A percentile compares a stretch with the other conserved stretches of the same genome.
Conservation (phyloP, 2,329 filamentous ascomycete genomes). For the Diplodia intermedia region DNA sequence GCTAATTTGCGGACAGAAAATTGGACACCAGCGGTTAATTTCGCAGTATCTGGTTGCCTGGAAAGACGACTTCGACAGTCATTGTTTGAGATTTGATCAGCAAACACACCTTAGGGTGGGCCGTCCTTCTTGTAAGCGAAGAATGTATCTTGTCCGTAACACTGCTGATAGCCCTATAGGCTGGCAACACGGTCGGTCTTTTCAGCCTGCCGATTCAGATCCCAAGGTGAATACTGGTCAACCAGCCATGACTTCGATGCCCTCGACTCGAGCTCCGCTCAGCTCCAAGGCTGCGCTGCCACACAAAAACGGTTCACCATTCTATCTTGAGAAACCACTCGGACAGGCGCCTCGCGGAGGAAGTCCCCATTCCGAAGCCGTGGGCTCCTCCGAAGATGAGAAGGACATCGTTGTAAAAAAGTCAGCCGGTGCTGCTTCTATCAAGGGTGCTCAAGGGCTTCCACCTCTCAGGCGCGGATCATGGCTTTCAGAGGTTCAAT, state of each 20-base stretch:
- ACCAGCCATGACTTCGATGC: constrained; percentile 27
- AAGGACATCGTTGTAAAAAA: constrained; percentile 57
- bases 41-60: neutral
- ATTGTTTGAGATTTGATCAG: neutral
- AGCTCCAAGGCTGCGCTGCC: constrained; percentile 11
- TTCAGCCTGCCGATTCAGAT: neutral
- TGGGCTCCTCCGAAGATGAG: constrained; percentile 95
- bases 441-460: constrained; percentile 62
- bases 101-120: constrained; percentile 8
- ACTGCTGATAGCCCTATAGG: neutral
- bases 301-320: constrained; percentile 28
- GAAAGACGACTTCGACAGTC: neutral
- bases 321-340: constrained; percentile 25
- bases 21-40: neutral
- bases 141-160: neutral
- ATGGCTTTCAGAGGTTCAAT: constrained; percentile 84
- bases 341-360: constrained; percentile 28
- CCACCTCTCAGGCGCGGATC: constrained; percentile 55
- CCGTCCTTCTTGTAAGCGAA: constrained; percentile 10
- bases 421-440: constrained; percentile 29
- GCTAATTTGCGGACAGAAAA: neutral
- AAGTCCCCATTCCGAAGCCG: constrained; percentile 90
- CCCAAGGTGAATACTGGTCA: neutral
- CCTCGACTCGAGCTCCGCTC: constrained; percentile 22
- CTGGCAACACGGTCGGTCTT: constrained; percentile 18